Percentiles rank a stretch among this genome's conserved stretches.
These are phyloP conservation scores for Pouteria glomerata DNA, from an alignment of 148 eudicot genomes.

Conservation along the genomic window DNA sequence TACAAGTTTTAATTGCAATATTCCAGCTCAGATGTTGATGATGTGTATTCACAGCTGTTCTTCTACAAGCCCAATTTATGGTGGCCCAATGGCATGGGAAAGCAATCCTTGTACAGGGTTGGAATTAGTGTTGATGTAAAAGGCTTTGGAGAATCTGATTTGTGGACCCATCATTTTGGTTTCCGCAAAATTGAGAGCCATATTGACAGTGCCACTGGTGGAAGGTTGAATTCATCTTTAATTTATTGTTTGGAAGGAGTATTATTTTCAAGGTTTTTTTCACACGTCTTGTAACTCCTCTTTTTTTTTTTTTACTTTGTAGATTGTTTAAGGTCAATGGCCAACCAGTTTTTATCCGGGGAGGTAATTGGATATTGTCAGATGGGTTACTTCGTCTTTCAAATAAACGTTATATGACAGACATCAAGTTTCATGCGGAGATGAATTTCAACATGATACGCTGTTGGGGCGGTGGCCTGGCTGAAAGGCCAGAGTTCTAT, in stretches of 20 bases:
- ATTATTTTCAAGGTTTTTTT: not conserved
- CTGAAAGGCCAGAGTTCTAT: slow-evolving; percentile 97
- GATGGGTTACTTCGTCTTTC: slow-evolving; percentile 95
- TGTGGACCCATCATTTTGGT: slow-evolving; percentile 75
- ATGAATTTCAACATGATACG: slow-evolving; percentile 99
- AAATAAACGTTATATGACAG: slow-evolving; percentile 79
- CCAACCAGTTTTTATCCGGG: slow-evolving; percentile 88
- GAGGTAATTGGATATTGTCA: slow-evolving; percentile 97
- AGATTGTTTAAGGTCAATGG: slow-evolving; percentile 97
- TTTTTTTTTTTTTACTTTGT: slow-evolving; percentile 12
- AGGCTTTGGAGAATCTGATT: slow-evolving; percentile 83
- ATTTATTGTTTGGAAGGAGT: not conserved
- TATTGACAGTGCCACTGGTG: slow-evolving; percentile 82
- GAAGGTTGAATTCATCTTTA: slow-evolving; percentile 52
- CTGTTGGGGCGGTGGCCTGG: slow-evolving; percentile 98
- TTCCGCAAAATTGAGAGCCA: slow-evolving; percentile 87
- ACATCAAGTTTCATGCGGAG: slow-evolving; percentile 94
- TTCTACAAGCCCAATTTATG: slow-evolving; percentile 89
- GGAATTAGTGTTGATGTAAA: slow-evolving; percentile 64
- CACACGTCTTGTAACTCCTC: not conserved
- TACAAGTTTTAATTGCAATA: not conserved
- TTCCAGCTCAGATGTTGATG: slow-evolving; percentile 10
- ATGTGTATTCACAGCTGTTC: slow-evolving; percentile 51
- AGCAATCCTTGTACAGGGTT: slow-evolving; percentile 80
- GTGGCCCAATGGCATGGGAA: slow-evolving; percentile 99